Percentiles rank a stretch among this genome's conserved stretches.
Conservation (phyloP, 2,329 filamentous ascomycete species). For the Botrytis byssoidea region DNA sequence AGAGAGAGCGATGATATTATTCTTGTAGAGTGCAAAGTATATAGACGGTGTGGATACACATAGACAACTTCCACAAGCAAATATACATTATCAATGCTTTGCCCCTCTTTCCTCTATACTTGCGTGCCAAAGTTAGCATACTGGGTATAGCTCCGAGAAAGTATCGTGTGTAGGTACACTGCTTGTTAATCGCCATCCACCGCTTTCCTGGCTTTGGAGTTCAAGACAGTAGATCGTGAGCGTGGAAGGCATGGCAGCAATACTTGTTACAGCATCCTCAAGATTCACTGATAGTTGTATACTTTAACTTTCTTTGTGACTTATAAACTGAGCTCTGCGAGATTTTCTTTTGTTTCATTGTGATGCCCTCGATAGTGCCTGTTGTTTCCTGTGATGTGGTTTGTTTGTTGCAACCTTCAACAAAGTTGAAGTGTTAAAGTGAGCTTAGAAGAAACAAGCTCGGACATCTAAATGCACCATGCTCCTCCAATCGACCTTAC, state of each 20-base stretch:
- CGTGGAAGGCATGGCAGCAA: neutral
- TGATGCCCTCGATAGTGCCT: neutral
- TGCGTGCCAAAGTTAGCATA: neutral
- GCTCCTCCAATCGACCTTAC: neutral
- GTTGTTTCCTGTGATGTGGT: neutral
- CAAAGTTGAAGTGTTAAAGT: neutral
- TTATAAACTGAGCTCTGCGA: neutral
- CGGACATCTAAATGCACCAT: neutral
- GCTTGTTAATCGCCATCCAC: neutral
- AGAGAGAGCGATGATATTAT: neutral
- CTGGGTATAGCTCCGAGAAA: neutral
- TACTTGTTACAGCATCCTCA: neutral
- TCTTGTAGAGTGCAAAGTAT: neutral
- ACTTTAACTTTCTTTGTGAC: neutral
- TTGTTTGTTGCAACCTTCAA: neutral
- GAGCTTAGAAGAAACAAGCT: neutral
- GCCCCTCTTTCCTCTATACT: neutral
- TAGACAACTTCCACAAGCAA: neutral
- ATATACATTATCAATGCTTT: neutral
- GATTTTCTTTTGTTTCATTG: neutral
- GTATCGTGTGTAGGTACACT: neutral
- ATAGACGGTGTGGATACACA: neutral
- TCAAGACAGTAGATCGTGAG: neutral
- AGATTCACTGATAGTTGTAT: rapidly evolving
- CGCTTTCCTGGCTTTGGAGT: neutral